phyloP scores from a whole-genome alignment of 192 early-diverging fungal genomes.

The Backusella westeae region DNA sequence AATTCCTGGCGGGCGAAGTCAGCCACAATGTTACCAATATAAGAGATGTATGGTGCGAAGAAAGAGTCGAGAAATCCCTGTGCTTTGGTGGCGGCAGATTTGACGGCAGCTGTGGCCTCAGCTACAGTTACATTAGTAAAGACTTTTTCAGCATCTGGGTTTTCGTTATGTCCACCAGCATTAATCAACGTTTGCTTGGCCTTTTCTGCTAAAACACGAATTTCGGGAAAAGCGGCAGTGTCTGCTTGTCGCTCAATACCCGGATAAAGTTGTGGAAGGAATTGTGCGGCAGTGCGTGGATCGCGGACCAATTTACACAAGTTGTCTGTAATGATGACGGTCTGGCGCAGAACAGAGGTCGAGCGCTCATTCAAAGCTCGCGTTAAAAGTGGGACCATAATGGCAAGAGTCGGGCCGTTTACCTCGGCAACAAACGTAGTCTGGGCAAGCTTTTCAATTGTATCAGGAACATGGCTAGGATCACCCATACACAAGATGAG shows the following conservation, averaged over 20 bases:
- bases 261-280: constrained; percentile 73
- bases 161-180: constrained; percentile 56
- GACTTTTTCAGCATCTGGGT: constrained; percentile 20
- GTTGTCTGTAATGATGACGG: constrained; percentile 80
- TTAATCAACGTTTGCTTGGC: constrained; percentile 64
- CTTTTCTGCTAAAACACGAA: constrained; percentile 60
- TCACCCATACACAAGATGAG: constrained; percentile 72
- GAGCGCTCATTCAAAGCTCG: constrained; percentile 67
- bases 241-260: constrained; percentile 74
- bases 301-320: constrained; percentile 84
- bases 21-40: constrained; percentile 50
- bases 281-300: constrained; percentile 73
- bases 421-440: constrained; percentile 80
- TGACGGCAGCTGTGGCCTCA: constrained; percentile 41
- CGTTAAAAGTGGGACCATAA: constrained; percentile 72
- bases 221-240: constrained; percentile 69
- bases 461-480: constrained; percentile 70
- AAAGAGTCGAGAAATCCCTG: constrained; percentile 54
- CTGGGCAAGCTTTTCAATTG: constrained; percentile 61
- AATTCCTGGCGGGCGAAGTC: constrained; percentile 59
- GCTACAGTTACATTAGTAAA: constrained; percentile 28
- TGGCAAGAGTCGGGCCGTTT: constrained; percentile 72
- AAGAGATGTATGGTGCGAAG: constrained; percentile 47
- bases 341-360: constrained; percentile 65
- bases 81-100: constrained; percentile 40